A percentile compares a stretch with the other conserved stretches of the same genome.
phyloP scores from a whole-genome alignment of 2,329 filamentous ascomycete species.

The Colletotrichum sp. region DNA sequence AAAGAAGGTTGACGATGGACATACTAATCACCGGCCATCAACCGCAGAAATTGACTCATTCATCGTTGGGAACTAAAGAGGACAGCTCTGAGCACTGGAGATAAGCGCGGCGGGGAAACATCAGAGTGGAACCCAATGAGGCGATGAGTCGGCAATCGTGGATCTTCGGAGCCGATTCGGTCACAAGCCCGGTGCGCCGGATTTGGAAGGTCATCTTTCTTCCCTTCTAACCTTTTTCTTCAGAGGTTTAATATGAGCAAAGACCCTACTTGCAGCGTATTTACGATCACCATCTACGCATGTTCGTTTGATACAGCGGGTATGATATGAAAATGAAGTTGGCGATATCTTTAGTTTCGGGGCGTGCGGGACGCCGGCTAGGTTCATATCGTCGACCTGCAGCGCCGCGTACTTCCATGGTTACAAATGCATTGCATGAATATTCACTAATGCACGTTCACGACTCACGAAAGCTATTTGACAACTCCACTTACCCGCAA shows the following conservation, averaged over 20 bases:
- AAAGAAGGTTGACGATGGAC: neutral
- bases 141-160: neutral
- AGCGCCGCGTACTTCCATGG: neutral
- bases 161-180: conserved; percentile 10
- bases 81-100: neutral
- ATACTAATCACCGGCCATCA: neutral
- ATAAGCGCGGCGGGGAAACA: conserved; percentile 3
- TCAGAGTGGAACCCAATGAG: neutral
- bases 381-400: neutral
- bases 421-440: neutral
- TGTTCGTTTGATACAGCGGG: neutral
- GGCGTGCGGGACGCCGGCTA: neutral
- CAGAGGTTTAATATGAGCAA: neutral
- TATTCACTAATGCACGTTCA: neutral
- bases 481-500: neutral
- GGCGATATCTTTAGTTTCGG: neutral
- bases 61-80: neutral
- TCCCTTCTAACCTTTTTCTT: too few species aligned
- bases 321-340: neutral
- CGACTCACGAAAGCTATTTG: neutral
- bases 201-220: neutral
- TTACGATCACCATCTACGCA: neutral
- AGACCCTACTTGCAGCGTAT: neutral
- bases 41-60: neutral
- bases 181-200: neutral